phyloP scores from a whole-genome alignment of 371 early-diverging fungal genomes.

The Syncephalastrum racemosum region DNA sequence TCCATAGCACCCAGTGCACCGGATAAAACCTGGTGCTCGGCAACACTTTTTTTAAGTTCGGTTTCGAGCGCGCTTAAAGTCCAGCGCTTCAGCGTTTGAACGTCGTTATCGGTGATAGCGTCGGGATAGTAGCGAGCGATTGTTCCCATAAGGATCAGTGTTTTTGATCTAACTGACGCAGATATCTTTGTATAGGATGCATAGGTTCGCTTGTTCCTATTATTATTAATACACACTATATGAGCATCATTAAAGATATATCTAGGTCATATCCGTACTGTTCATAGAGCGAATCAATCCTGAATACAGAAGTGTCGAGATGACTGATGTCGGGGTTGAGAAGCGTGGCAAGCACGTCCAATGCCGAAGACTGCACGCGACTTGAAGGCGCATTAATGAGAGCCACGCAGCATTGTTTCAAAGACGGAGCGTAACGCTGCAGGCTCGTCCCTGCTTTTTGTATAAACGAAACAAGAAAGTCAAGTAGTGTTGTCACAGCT shows the following conservation, averaged over 20 bases:
- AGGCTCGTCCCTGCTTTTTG: slow-evolving; percentile 15
- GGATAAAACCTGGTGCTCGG: slow-evolving; percentile 30
- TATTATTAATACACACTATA: too few relatives aligned
- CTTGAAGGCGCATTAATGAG: slow-evolving; percentile 11
- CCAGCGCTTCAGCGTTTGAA: slow-evolving; percentile 35
- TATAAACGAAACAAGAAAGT: slow-evolving; percentile 30
- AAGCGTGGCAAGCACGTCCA: slow-evolving; percentile 21
- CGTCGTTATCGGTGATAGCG: slow-evolving; percentile 15
- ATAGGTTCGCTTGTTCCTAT: too few relatives aligned
- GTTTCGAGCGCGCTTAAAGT: slow-evolving; percentile 27
- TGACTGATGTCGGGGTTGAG: slow-evolving; percentile 16
- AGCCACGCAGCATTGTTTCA: slow-evolving; percentile 17
- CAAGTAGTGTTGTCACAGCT: slow-evolving; percentile 24
- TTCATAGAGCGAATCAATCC: slow-evolving; percentile 69
- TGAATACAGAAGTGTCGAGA: slow-evolving; percentile 15
- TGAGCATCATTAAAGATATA: too few relatives aligned
- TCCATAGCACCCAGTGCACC: slow-evolving; percentile 47
- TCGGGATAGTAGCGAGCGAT: slow-evolving; percentile 40
- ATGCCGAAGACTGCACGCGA: slow-evolving; percentile 18
- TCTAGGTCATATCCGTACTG: slow-evolving; percentile 32
- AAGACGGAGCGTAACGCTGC: slow-evolving; percentile 27
- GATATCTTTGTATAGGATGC: too few relatives aligned
- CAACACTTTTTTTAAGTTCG: slow-evolving; percentile 16
- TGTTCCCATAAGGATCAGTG: slow-evolving; percentile 25
- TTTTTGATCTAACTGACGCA: too few relatives aligned